Conservation (phyloP, 1,284 basidiomycete species). For the Trametes versicolor region DNA sequence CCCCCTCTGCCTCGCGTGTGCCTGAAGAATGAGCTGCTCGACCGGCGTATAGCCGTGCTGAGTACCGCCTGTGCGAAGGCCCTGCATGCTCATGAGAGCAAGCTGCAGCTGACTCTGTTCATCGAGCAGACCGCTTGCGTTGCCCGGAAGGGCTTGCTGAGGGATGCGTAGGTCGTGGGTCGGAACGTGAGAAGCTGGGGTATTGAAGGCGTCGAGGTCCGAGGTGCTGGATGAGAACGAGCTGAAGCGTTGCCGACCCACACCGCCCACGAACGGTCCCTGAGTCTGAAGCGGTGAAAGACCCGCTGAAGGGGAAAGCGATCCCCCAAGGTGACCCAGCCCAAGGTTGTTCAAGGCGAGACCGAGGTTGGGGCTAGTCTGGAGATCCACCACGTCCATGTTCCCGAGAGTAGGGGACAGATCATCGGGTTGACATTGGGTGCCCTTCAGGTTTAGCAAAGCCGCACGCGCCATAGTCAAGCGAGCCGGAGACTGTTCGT, state of each 20-base stretch:
- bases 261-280: slow-evolving; percentile 3
- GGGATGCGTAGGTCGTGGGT: slow-evolving; percentile 23
- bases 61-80: slow-evolving; percentile 27
- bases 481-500: slow-evolving; percentile 66
- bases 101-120: slow-evolving; percentile 32
- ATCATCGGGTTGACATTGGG: slow-evolving; percentile 50
- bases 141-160: slow-evolving; percentile 9
- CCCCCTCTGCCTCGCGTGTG: slow-evolving; percentile 52
- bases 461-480: slow-evolving; percentile 81
- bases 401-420: slow-evolving; percentile 26
- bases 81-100: slow-evolving; percentile 33
- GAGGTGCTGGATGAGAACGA: slow-evolving; percentile 15
- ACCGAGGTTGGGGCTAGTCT: slow-evolving; percentile 21
- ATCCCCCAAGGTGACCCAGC: slow-evolving; percentile 22
- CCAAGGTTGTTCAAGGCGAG: slow-evolving; percentile 25
- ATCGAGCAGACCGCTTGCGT: slow-evolving; percentile 2
- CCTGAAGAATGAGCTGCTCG: slow-evolving; percentile 72
- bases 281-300: slow-evolving; percentile 20
- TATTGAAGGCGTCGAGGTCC: slow-evolving; percentile 25
- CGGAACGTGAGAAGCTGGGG: slow-evolving; percentile 23
- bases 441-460: slow-evolving; percentile 75
- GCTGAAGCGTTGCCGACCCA: slow-evolving; percentile 15
- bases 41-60: slow-evolving; percentile 69
- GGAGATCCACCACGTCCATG: slow-evolving; percentile 26
- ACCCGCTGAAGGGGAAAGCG: slow-evolving; percentile 17